Evolutionary conservation across 2,329 filamentous ascomycete genomes (phyloP), one percentile per base, ranked within the genome.

Genomic region (Leptographium radiaticola): DNA sequence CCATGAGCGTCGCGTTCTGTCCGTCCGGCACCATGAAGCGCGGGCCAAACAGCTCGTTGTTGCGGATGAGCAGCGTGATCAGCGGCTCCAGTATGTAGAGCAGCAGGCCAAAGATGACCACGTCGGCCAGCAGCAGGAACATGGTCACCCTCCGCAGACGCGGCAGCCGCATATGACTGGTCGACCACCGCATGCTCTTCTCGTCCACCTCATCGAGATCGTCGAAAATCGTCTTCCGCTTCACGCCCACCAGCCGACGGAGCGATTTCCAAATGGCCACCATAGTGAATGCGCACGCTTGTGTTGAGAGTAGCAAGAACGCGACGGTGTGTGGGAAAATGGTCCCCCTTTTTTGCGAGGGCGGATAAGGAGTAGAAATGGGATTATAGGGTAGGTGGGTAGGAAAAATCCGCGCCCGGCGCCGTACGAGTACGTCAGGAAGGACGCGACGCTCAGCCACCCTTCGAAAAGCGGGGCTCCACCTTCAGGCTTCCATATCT

Each of bases 1-100:
- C 48, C 4, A 12, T 13, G 18, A 4, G 20, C 16, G 50, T 42
- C 12, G 33, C n/a, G 42, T 47, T 44, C 25, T 31, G 16, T 31
- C 39, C 16, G 44, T 25, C 31, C 2, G 51, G 43, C 34, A 65
- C 54, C 2, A 51, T 57, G 49, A 67, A 59, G 8, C 58, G 60
- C 39, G 63, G 58, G 31, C 57, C 59, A 11, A 67, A 67, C 6
- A 67, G 55, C 55, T 67, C 64, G 18, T 66, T 59, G 53, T 67
- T 67, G 18, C 64, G 58, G 61, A 86, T 73, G 46, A 90, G 74
- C 12, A 89, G 75, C 10, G 80, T 79, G 55, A 89, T 75, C 39
- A 89, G 75, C 10, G 83, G 87, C 70, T 81, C 86, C 62, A 87
- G 82, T 58, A 74, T 76, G 68, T 82, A 76, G 36, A 89, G 68